phyloP scores from a whole-genome alignment of 2,329 filamentous ascomycete species.

The Fusarium praegraminearum region DNA sequence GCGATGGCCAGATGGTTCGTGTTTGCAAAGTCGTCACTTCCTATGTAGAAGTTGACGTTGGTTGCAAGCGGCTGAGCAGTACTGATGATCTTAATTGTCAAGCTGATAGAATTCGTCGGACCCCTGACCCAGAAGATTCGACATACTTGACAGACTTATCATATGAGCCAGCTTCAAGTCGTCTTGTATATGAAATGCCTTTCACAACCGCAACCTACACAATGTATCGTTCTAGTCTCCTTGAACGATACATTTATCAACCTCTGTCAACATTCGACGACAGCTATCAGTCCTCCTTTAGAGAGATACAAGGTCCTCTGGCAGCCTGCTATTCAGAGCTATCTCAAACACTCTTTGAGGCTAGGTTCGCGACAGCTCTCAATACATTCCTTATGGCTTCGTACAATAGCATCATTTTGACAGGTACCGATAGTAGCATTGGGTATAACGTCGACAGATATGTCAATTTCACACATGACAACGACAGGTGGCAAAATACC shows the following conservation, averaged over 20 bases:
- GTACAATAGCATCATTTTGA: neutral
- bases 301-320: too few relatives aligned
- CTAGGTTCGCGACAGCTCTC: neutral
- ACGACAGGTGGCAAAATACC: neutral
- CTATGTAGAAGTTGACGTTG: constrained; percentile 1
- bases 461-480: neutral
- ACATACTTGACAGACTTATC: neutral
- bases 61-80: neutral
- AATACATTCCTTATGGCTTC: constrained; percentile 6
- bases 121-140: neutral
- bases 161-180: rapidly evolving
- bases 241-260: neutral
- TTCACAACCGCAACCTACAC: neutral
- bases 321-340: neutral
- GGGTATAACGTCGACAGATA: neutral
- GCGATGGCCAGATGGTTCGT: neutral
- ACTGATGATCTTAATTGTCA: neutral
- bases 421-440: neutral
- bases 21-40: constrained; percentile 1
- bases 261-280: too few relatives aligned
- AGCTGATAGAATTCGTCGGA: neutral
- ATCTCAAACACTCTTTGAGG: neutral
- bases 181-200: neutral
- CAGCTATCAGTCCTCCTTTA: too few relatives aligned
- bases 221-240: neutral